phyloP scores from a whole-genome alignment of 495 filamentous ascomycete species.

The Paragyromitra xinjiangensis region DNA sequence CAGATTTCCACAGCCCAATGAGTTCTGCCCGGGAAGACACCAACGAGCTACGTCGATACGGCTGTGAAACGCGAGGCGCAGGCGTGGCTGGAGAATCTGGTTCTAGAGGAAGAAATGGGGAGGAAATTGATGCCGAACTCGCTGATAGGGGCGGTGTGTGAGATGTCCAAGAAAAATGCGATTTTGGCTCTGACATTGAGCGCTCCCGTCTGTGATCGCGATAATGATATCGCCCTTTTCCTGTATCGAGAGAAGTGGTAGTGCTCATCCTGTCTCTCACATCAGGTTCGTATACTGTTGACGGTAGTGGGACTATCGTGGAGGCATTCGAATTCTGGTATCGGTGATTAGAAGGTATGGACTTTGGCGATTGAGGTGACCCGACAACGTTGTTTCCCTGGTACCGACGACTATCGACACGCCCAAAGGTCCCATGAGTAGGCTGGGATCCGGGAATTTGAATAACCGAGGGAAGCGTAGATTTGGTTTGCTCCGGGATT shows the following conservation, averaged over 20 bases:
- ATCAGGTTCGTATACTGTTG: constrained; percentile 45
- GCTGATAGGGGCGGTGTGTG: constrained; percentile 2
- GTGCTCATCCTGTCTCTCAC: constrained; percentile 29
- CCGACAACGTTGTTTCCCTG: background rate
- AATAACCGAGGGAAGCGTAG: constrained; percentile 8
- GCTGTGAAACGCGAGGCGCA: background rate
- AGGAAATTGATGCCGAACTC: background rate
- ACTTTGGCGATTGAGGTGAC: background rate
- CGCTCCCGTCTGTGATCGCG: constrained; percentile 4
- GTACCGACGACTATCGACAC: constrained; percentile 28
- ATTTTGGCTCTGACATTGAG: constrained; percentile 17
- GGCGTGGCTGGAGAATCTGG: background rate
- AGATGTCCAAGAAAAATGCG: constrained; percentile 14
- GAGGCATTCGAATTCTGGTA: constrained; percentile 29
- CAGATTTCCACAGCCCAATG: constrained; percentile 37
- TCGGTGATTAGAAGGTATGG: background rate
- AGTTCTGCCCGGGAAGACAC: constrained; percentile 31
- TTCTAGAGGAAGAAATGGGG: background rate
- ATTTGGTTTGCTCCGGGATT: constrained; percentile 12
- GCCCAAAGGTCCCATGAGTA: constrained; percentile 39
- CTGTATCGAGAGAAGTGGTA: background rate
- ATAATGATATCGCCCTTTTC: background rate
- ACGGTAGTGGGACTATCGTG: constrained; percentile 33
- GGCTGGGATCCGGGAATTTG: constrained; percentile 2
- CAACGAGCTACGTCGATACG: background rate